Base-by-base conservation (phyloP, 352 stramenopile genomes). In the Phytophthora cajani region DNA sequence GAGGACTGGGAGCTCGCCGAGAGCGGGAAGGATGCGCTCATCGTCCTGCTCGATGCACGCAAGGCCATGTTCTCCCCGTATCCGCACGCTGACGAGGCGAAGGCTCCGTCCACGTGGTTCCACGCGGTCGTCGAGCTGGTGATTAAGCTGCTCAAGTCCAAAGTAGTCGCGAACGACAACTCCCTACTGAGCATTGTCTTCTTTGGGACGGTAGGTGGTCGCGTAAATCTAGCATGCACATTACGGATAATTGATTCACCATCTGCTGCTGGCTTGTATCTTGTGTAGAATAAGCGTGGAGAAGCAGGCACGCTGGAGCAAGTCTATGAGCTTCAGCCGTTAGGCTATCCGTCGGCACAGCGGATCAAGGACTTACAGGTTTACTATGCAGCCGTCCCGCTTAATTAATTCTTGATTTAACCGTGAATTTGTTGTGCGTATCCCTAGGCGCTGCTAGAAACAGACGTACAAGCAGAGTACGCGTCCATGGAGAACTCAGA, bases 91-190 rank as follows among this genome's bases (percentile, higher is more conserved):
- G 52, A 70, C 12, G 59, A 47, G 36, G 63, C 49, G 32, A 46
- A 36, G 4, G 49, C 67, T 49, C 74, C 75, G 14, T 69, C 68
- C 12, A 89, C 78, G 23, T 95, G 88, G 88, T 92, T 95, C 55
- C 81, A 92, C 57, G 86, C 86, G 9, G 75, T 89, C 17, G 62
- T 94, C 23, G 72, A 91, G 38, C 78, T 95, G 30, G 67, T 93
- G 16, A 70, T 89, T 25, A 90, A 87, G 60, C 72, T 93, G 5
- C 66, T 90, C 12, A 94, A 95, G 74, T 74, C 81, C 23, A 95
- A 95, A 77, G 76, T 95, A 36, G 73, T 95, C 46, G 88, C 85
- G 8, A 87, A 71, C 60, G 88, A 95, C 73, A 92, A 90, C 58
- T 95, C 88, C 54, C 72, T 93, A 63, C 68, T 94, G 16, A 87